phyloP scores from a whole-genome alignment of 345 rosid species.

The Eucalyptus pauciflora region DNA sequence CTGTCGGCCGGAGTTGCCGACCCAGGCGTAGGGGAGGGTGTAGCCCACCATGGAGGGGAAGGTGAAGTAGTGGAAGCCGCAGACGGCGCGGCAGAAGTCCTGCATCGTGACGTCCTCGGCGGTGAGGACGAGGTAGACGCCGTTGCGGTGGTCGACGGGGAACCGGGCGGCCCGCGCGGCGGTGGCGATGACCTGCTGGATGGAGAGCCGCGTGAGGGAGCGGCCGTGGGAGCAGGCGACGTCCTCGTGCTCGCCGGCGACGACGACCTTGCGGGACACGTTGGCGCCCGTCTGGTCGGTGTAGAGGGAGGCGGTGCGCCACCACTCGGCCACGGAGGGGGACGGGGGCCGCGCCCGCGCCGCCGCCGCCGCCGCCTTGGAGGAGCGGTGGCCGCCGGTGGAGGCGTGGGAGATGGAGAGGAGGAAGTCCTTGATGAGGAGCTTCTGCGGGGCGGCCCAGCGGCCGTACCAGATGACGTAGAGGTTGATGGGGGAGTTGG shows the following conservation, averaged over 20 bases:
- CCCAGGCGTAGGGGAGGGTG: slow-evolving; percentile 97
- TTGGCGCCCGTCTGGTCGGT: slow-evolving; percentile 95
- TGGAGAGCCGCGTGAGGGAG: slow-evolving; percentile 59
- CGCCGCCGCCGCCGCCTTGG: neutral
- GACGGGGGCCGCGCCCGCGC: neutral
- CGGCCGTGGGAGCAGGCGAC: slow-evolving; percentile 45
- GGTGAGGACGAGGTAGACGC: slow-evolving; percentile 73
- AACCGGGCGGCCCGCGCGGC: slow-evolving; percentile 63
- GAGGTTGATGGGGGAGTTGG: slow-evolving; percentile 75
- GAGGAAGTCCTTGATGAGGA: slow-evolving; percentile 67
- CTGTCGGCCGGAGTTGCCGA: slow-evolving; percentile 73
- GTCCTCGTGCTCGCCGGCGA: slow-evolving; percentile 73
- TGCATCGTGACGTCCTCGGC: slow-evolving; percentile 68
- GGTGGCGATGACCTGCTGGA: slow-evolving; percentile 65
- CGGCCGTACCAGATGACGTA: slow-evolving; percentile 91
- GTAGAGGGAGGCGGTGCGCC: slow-evolving; percentile 82
- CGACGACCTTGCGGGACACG: slow-evolving; percentile 48
- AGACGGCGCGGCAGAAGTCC: slow-evolving; percentile 91
- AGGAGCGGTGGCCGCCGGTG: slow-evolving; percentile 1
- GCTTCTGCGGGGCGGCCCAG: slow-evolving; percentile 54
- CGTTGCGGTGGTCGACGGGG: slow-evolving; percentile 79
- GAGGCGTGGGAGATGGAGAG: slow-evolving; percentile 54
- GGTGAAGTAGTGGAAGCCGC: slow-evolving; percentile 95
- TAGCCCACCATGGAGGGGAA: slow-evolving; percentile 96
- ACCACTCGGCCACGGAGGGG: slow-evolving; percentile 82